phyloP scores from a whole-genome alignment of 768 basidiomycete genomes.

The Kwoniella sp. region DNA sequence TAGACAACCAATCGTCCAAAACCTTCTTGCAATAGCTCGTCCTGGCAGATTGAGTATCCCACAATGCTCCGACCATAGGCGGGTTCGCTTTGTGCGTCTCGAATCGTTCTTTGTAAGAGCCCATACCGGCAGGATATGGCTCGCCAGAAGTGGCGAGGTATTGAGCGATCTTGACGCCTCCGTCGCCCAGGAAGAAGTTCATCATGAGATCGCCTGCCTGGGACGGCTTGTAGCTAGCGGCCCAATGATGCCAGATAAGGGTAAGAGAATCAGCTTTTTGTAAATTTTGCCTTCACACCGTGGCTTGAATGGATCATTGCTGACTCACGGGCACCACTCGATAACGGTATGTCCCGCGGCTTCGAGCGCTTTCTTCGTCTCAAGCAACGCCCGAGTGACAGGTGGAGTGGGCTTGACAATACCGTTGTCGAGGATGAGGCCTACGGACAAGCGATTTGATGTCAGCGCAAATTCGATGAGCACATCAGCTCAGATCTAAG shows the following conservation, averaged over 20 bases:
- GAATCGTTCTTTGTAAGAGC: conserved; percentile 26
- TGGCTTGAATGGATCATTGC: conserved; percentile 58
- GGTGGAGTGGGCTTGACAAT: conserved; percentile 42
- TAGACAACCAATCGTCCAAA: conserved; percentile 32
- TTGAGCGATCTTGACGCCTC: conserved; percentile 33
- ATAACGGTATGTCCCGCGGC: conserved; percentile 45
- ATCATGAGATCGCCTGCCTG: conserved; percentile 18
- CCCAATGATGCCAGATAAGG: too few species aligned
- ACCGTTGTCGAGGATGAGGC: conserved; percentile 39
- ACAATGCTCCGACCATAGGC: conserved; percentile 32
- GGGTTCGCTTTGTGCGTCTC: conserved; percentile 22
- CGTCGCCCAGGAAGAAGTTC: conserved; percentile 36
- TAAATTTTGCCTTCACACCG: too few species aligned
- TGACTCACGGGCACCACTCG: conserved; percentile 33
- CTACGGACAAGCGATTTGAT: conserved; percentile 2
- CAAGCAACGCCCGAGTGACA: conserved; percentile 28
- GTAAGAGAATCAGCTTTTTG: conserved; percentile 42
- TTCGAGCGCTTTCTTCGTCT: conserved; percentile 33
- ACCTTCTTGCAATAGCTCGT: conserved; percentile 28
- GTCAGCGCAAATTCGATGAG: neutral
- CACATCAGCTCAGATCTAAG: too few species aligned
- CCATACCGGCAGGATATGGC: conserved; percentile 27
- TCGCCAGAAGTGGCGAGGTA: conserved; percentile 28
- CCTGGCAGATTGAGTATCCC: conserved; percentile 36
- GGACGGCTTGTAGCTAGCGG: conserved; percentile 62